phyloP scores from a whole-genome alignment of 495 filamentous ascomycete genomes.

The Umbilicaria muhlenbergii region DNA sequence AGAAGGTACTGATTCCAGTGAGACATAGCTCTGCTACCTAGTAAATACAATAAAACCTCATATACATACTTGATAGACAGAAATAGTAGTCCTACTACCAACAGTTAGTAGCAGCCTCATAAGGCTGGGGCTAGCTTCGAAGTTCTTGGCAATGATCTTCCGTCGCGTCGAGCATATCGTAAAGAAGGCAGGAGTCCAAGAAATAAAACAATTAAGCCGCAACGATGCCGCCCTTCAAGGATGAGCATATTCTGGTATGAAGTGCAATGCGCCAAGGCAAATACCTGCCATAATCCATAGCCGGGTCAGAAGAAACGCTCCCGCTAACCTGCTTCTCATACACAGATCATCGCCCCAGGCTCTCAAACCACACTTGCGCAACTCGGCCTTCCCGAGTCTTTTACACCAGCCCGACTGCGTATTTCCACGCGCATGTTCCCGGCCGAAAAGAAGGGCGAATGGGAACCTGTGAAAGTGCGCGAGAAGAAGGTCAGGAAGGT shows the following conservation, averaged over 20 bases:
- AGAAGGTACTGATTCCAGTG: too few species aligned
- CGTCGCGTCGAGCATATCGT: background rate
- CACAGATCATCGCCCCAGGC: constrained; percentile 83
- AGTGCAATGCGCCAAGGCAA: too few species aligned
- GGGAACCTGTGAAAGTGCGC: constrained; percentile 67
- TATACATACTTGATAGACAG: too few species aligned
- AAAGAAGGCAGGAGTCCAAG: too few species aligned
- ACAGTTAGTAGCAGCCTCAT: too few species aligned
- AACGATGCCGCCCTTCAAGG: constrained; percentile 57
- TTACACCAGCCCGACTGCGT: constrained; percentile 68
- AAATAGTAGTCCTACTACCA: too few species aligned
- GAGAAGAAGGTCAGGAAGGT: constrained; percentile 31
- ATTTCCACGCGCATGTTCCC: constrained; percentile 90
- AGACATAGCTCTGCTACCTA: too few species aligned
- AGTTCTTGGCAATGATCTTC: background rate
- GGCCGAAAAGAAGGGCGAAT: constrained; percentile 62
- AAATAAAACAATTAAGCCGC: background rate
- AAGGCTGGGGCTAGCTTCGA: too few species aligned
- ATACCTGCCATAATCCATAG: background rate
- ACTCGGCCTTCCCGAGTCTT: constrained; percentile 78
- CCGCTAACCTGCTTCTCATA: constrained; percentile 6
- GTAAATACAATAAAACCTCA: too few species aligned
- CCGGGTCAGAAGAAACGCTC: background rate
- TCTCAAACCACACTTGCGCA: constrained; percentile 89
- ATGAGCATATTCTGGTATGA: constrained; percentile 59